Conservation (phyloP, 345 rosid genomes). For the Clarkia xantiana region DNA sequence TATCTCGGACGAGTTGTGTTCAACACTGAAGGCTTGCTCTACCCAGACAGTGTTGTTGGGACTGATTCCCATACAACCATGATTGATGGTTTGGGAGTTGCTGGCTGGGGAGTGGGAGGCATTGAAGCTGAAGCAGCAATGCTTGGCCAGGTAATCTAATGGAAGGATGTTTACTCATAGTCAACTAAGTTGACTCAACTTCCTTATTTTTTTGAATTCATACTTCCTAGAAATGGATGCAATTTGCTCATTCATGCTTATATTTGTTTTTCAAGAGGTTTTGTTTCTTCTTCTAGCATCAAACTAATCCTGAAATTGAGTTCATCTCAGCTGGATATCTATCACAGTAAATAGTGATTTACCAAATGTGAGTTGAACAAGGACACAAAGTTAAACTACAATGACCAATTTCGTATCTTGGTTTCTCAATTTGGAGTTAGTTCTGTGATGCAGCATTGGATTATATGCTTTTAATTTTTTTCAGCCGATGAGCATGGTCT, state of each 20-base stretch:
- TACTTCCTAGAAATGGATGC: no score
- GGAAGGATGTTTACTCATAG: not conserved
- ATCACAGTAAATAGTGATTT: not conserved
- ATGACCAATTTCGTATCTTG: no score
- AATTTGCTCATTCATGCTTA: no score
- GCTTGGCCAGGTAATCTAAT: conserved; percentile 80
- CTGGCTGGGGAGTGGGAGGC: conserved; percentile 99
- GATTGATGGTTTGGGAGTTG: conserved; percentile 99
- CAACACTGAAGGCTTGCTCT: conserved; percentile 57
- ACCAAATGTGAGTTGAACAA: no score
- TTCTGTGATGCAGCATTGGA: not conserved
- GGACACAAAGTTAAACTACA: no score
- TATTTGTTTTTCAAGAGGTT: no score
- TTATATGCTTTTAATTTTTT: not conserved
- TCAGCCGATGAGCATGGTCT: conserved; percentile 99
- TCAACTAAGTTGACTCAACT: not conserved
- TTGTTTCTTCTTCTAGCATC: no score
- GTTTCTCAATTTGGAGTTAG: not conserved
- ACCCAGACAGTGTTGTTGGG: conserved; percentile 98
- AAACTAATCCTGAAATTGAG: not conserved
- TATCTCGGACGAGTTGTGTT: conserved; percentile 96
- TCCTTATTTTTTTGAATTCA: not conserved
- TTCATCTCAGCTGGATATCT: not conserved
- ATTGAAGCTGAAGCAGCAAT: conserved; percentile 98
- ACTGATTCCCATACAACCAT: conserved; percentile 99